A percentile compares a stretch with the other conserved stretches of the same genome.
Conservation (phyloP, 23 red algal genomes). For the Chondrus crispus region DNA sequence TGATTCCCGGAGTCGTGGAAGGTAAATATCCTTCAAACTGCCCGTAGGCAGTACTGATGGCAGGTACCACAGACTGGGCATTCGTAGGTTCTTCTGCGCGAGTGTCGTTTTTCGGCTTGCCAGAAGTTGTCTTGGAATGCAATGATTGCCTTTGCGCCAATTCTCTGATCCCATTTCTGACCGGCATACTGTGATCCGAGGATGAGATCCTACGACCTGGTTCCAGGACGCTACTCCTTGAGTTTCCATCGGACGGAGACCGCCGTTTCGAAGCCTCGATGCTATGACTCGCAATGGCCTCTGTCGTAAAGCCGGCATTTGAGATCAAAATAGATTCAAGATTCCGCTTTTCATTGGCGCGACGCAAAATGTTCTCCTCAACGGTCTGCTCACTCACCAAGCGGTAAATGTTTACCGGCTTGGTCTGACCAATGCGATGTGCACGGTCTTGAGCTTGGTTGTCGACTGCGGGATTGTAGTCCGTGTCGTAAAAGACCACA, state of each 20-base stretch:
- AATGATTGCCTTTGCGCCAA: no score
- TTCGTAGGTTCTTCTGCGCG: neutral
- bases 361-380: slow-evolving; percentile 88
- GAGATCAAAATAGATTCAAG: slow-evolving; percentile 82
- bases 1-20: neutral
- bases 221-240: neutral
- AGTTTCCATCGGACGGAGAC: neutral
- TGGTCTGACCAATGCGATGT: slow-evolving; percentile 96
- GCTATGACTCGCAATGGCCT: slow-evolving; percentile 31
- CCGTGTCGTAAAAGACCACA: slow-evolving; percentile 96
- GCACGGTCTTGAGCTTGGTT: slow-evolving; percentile 96
- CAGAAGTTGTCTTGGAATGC: neutral
- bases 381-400: slow-evolving; percentile 86
- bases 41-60: neutral
- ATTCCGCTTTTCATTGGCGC: slow-evolving; percentile 74
- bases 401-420: slow-evolving; percentile 82
- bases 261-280: neutral
- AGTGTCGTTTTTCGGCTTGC: neutral
- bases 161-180: no score
- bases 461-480: slow-evolving; percentile 97
- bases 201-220: neutral
- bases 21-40: neutral
- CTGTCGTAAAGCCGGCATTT: slow-evolving; percentile 57
- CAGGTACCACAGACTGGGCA: neutral
- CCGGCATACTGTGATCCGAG: neutral